These are phyloP conservation scores for Phytophthora palmivora DNA, from an alignment of 352 stramenopile species.

Conservation along the genomic window DNA sequence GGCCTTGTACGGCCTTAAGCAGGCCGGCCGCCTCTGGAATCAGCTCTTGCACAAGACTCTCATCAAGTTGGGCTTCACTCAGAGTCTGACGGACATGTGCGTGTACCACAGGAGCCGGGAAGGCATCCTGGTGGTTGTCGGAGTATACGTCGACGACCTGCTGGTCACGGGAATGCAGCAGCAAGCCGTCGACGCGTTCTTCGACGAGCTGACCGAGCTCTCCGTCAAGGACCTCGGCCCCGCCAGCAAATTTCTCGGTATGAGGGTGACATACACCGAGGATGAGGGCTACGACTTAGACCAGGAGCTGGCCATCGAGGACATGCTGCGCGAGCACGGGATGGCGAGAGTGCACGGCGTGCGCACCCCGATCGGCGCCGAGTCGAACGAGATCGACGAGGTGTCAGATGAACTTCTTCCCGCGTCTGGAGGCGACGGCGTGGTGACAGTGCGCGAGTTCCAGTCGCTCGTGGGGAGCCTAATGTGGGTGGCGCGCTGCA, in stretches of 20 bases:
- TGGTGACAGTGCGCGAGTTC: constrained; percentile 32
- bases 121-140: no score
- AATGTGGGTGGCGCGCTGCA: constrained; percentile 40
- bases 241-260: constrained; percentile 37
- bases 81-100: no score
- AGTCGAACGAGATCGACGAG: background rate
- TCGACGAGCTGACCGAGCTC: constrained; percentile 11
- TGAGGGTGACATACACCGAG: constrained; percentile 22
- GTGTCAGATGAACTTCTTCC: background rate
- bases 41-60: no score
- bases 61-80: no score
- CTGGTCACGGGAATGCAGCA: constrained; percentile 10
- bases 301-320: constrained; percentile 29
- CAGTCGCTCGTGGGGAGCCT: constrained; percentile 44
- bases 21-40: no score
- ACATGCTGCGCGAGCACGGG: constrained; percentile 28
- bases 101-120: no score
- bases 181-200: constrained; percentile 13
- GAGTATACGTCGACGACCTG: no score
- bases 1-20: no score
- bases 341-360: constrained; percentile 25
- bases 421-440: background rate
- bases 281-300: constrained; percentile 17
- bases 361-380: constrained; percentile 19
- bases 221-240: constrained; percentile 39